Evolutionary conservation across 139 green algal genomes (phyloP), one percentile per base, ranked within the genome.

Genomic region (Chlorella sp.): DNA sequence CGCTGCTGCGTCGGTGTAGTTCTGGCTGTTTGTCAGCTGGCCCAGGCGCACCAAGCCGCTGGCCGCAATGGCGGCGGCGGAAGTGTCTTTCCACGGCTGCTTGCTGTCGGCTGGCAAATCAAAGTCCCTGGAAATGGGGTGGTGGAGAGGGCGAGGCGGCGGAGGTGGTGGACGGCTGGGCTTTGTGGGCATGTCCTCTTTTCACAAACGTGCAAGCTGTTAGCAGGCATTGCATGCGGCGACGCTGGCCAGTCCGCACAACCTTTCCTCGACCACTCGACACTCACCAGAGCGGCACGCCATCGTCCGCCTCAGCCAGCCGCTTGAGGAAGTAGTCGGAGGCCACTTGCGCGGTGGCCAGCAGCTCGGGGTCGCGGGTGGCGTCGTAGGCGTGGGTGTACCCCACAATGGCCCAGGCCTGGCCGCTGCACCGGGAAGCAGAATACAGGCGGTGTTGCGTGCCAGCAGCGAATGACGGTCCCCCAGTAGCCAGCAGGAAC

Each of bases 91-190:
- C 67, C 67, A 74, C 32, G 67, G 34, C 36, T 74, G 68, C 16
- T n/a, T 26, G 68, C 15, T 20, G 3, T 51, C 23, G 32, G 67
- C 32, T 12, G 34, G 34, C 20, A 74, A 1, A 28, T 74, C 68
- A 74, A 51, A 74, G 68, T 74, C 68, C 68, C 51, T 60, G 11
- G n/a, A n/a, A n/a, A n/a, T n/a, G n/a, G n/a, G n/a, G n/a, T n/a
- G n/a, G n/a, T n/a, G n/a, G n/a, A n/a, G n/a, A n/a, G n/a, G n/a
- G n/a, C n/a, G n/a, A n/a, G n/a, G n/a, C n/a, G n/a, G n/a, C n/a
- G n/a, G n/a, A n/a, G n/a, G n/a, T n/a, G n/a, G n/a, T n/a, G n/a
- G n/a, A n/a, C n/a, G n/a, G n/a, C n/a, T n/a, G n/a, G n/a, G n/a
- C n/a, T n/a, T n/a, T n/a, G n/a, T n/a, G n/a, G n/a, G n/a, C n/a